phyloP scores from a whole-genome alignment of 2,329 filamentous ascomycete species.

The Cordyceps farinosa region DNA sequence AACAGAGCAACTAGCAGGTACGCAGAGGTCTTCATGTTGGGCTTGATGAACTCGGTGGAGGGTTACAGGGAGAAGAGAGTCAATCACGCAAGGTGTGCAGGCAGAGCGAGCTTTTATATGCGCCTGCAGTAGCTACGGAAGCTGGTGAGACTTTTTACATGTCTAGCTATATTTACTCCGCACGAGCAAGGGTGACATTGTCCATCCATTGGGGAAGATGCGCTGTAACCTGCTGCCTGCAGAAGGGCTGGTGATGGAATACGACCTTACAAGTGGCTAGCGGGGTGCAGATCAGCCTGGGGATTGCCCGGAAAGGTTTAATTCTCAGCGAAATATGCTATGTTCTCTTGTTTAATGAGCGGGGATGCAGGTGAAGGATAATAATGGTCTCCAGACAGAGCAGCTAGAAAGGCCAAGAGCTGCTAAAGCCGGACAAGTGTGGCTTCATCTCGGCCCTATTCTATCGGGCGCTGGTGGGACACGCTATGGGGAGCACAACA shows the following conservation, averaged over 20 bases:
- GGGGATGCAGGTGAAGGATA: neutral
- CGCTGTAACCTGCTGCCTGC: neutral
- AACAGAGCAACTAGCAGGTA: conserved; percentile 4
- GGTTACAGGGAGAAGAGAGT: neutral
- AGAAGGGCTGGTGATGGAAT: neutral
- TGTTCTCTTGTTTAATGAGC: neutral
- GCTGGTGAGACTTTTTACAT: neutral
- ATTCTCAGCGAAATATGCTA: neutral
- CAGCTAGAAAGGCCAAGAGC: neutral
- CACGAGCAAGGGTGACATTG: neutral
- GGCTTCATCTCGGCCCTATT: conserved; percentile 14
- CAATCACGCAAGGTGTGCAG: neutral
- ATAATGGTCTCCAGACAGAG: neutral
- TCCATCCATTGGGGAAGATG: conserved; percentile 3
- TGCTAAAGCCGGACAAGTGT: conserved; percentile 4
- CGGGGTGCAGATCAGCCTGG: neutral
- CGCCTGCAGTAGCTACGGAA: neutral
- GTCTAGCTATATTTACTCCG: neutral
- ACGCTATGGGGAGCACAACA: neutral
- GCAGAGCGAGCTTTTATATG: conserved; percentile 3
- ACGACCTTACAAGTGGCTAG: conserved; percentile 4
- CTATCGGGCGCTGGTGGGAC: neutral
- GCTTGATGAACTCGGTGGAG: neutral
- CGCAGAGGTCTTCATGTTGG: conserved; percentile 1
- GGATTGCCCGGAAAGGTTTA: neutral